A percentile compares a stretch with the other conserved stretches of the same genome.
phyloP scores from a whole-genome alignment of 164 flowering plant genomes.

The Berberis vulgaris region DNA sequence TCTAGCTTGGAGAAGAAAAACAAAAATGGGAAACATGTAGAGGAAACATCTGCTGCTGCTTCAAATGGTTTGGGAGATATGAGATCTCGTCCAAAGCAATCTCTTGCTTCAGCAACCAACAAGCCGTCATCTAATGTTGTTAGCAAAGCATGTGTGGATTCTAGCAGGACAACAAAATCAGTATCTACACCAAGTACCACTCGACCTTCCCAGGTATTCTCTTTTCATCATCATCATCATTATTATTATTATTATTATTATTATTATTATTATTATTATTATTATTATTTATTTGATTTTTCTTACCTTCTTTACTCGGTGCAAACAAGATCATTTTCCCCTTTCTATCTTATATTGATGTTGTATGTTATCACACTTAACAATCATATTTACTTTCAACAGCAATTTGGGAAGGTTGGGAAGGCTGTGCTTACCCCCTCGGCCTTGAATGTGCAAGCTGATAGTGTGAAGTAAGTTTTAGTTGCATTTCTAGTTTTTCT shows the following conservation, averaged over 20 bases:
- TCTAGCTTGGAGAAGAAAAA: constrained; percentile 21
- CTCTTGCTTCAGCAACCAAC: constrained; percentile 2
- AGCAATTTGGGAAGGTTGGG: constrained; percentile 42
- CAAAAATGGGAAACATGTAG: constrained; percentile 33
- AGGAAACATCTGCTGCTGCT: constrained; percentile 18
- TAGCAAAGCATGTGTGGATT: constrained; percentile 15
- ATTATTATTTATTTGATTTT: too few species aligned
- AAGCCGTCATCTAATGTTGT: neutral
- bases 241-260: too few species aligned
- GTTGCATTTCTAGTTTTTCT: constrained; percentile 1
- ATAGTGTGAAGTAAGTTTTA: constrained; percentile 47
- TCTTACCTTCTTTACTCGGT: too few species aligned
- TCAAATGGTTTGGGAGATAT: constrained; percentile 35
- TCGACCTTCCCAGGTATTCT: constrained; percentile 13
- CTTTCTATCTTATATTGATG: too few species aligned
- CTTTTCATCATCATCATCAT: too few species aligned
- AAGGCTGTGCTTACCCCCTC: constrained; percentile 28
- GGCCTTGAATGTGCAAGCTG: constrained; percentile 15
- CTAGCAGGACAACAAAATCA: constrained; percentile 15
- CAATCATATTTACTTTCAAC: constrained; percentile 12
- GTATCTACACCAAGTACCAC: constrained; percentile 15
- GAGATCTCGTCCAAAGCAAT: constrained; percentile 27
- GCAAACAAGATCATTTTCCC: too few species aligned
- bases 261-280: too few species aligned
- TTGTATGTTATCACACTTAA: neutral